Evolutionary conservation across 148 eudicot genomes (phyloP).

Genomic region (Vaccinium myrtillus): DNA sequence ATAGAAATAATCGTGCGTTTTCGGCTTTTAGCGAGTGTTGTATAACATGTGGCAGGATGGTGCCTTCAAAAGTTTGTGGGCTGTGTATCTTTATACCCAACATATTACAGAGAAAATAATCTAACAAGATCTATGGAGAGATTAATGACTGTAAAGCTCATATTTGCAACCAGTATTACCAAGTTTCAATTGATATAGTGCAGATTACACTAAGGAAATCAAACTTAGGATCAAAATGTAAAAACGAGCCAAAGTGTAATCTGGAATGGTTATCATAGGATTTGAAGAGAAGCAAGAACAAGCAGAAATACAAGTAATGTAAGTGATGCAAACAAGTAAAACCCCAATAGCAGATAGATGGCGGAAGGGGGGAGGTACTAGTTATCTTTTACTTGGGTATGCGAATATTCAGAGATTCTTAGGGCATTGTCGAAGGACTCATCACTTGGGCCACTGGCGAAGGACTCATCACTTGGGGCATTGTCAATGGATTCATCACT

Average conservation of each 20-base stretch:
- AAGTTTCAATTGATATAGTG: background rate
- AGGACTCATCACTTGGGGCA: background rate
- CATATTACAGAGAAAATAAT: background rate
- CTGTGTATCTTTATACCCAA: background rate
- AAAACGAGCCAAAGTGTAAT: background rate
- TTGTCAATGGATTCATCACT: background rate
- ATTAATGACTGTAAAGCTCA: background rate
- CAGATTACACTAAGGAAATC: background rate
- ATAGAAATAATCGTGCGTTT: background rate
- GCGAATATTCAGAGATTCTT: background rate
- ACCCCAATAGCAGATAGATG: background rate
- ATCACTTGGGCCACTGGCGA: background rate
- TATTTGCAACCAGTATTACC: background rate
- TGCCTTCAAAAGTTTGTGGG: background rate
- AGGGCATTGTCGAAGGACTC: background rate
- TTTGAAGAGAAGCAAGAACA: background rate
- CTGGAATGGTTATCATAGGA: background rate
- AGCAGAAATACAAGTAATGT: background rate
- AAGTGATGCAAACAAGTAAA: background rate
- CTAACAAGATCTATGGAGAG: background rate
- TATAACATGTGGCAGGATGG: background rate
- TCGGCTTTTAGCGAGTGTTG: background rate
- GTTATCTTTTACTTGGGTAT: conserved; percentile 9
- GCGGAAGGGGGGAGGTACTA: background rate
- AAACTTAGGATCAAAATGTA: background rate